phyloP scores from a whole-genome alignment of 208 protist species.

The Wallacemonas rigidus region DNA sequence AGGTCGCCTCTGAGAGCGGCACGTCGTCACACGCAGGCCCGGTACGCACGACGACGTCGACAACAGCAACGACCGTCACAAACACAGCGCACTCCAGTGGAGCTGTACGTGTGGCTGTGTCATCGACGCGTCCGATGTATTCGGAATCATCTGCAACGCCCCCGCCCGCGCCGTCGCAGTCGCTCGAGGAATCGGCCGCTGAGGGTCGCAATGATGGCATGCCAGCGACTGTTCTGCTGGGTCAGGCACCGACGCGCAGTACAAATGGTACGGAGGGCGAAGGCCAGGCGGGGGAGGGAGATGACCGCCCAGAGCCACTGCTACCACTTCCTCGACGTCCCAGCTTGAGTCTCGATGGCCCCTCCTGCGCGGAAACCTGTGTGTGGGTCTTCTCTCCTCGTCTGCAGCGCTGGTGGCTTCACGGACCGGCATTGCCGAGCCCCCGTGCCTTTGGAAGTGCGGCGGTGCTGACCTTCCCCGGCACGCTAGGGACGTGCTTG shows the following conservation, averaged over 20 bases:
- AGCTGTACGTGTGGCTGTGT: too few species aligned
- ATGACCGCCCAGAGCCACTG: not conserved
- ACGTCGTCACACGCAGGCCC: too few species aligned
- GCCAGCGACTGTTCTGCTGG: too few species aligned
- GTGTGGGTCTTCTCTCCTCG: constrained; percentile 51
- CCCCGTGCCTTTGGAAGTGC: constrained; percentile 45
- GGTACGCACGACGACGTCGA: constrained; percentile 9
- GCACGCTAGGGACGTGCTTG: constrained; percentile 31
- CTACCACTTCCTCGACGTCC: constrained; percentile 20
- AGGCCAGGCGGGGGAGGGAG: not conserved
- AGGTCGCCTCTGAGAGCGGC: not conserved
- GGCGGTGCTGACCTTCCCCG: constrained; percentile 34
- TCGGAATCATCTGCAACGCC: too few species aligned
- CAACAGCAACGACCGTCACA: constrained; percentile 20
- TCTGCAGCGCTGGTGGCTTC: constrained; percentile 29
- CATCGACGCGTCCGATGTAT: too few species aligned
- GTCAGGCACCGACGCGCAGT: too few species aligned
- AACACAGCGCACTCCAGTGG: not conserved
- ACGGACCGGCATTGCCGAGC: constrained; percentile 34
- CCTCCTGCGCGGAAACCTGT: constrained; percentile 29
- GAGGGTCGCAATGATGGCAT: too few species aligned
- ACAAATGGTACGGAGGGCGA: not conserved
- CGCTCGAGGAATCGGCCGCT: too few species aligned
- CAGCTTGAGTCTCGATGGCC: constrained; percentile 27
- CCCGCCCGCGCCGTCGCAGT: too few species aligned